phyloP scores from a whole-genome alignment of 306 rosid species.

The Sindora glabra region DNA sequence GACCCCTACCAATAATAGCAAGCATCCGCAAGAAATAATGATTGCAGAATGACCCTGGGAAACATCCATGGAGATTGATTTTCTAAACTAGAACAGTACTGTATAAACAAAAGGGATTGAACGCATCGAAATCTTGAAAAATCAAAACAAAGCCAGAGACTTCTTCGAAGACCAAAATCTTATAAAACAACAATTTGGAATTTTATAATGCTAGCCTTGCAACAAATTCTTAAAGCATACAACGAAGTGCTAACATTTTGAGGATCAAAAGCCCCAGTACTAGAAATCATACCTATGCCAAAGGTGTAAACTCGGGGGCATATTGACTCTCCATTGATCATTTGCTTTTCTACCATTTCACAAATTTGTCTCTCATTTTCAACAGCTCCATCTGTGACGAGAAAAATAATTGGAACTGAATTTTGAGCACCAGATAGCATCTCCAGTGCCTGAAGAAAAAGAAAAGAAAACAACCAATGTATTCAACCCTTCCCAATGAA shows the following conservation, averaged over 20 bases:
- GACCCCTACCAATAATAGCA: constrained; percentile 72
- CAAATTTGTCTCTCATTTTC: constrained; percentile 86
- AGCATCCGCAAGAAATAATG: constrained; percentile 89
- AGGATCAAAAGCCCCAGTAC: background rate
- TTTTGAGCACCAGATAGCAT: constrained; percentile 47
- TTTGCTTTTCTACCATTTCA: constrained; percentile 39
- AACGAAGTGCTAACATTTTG: background rate
- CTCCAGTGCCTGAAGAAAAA: constrained; percentile 62
- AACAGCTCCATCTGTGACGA: constrained; percentile 90
- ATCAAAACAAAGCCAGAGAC: too few relatives aligned
- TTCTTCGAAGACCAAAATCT: too few relatives aligned
- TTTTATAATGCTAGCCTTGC: background rate
- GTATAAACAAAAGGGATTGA: background rate
- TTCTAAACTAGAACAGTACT: background rate
- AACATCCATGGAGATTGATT: background rate
- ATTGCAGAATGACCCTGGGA: constrained; percentile 80
- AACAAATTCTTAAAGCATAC: background rate
- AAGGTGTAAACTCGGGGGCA: constrained; percentile 77
- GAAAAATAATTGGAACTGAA: constrained; percentile 69
- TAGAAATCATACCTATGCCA: constrained; percentile 65
- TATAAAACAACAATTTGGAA: background rate
- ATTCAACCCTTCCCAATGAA: background rate
- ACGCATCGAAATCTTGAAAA: constrained; percentile 1
- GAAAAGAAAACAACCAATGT: too few relatives aligned
- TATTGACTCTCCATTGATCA: constrained; percentile 35